Base-by-base conservation (phyloP, 768 basidiomycete species). In the Lentinula sp. region DNA sequence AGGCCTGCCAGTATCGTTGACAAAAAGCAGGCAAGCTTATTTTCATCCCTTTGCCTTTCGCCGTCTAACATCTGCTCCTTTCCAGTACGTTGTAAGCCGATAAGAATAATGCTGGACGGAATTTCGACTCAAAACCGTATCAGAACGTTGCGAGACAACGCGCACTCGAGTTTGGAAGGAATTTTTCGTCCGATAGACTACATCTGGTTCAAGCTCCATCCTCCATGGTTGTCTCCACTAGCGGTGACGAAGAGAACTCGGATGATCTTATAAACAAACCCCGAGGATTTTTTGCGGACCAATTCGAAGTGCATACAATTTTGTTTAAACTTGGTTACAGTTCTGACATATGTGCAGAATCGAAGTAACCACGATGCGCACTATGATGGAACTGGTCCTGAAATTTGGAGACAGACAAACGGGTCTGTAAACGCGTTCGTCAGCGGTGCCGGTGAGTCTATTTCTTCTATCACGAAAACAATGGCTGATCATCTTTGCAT, bases 1-100 rank as follows among this genome's bases (percentile, higher is more conserved):
- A 81, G 93, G n/a, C 93, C 94, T 4, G 91, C 93, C 4, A 96
- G 95, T 66, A 98, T 98, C 63, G 90, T 99, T 11, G 96, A 98
- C 76, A 93, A 93, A 74, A 94, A 93, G 70, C 95, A 97, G 83
- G 91, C 89, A 74, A 68, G 86, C 79, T 35, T 45, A 28, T 57
- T 55, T 15, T 63, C 11, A 2, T 31, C 45, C 21, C 57, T 31
- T 50, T 35, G 3, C 15, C 3, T 39, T 31, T 32, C 40, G 48
- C 18, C 35, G 61, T 10, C 49, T 62, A 35, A 54, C 8, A 35
- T 34, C 2, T 13, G 5, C 15, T 42, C 10, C 42, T 15, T 61
- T 28, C 37, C 23, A 64, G 61, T 64, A 57, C 49, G 64, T 64
- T 40, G 64, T 64, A 57, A 23, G 64, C 35, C 18, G 16, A 23